Percentiles rank a stretch among this genome's conserved stretches.
These are phyloP conservation scores for Tilletiaria anomala DNA, from an alignment of 1,284 basidiomycete genomes.

Conservation along the genomic window DNA sequence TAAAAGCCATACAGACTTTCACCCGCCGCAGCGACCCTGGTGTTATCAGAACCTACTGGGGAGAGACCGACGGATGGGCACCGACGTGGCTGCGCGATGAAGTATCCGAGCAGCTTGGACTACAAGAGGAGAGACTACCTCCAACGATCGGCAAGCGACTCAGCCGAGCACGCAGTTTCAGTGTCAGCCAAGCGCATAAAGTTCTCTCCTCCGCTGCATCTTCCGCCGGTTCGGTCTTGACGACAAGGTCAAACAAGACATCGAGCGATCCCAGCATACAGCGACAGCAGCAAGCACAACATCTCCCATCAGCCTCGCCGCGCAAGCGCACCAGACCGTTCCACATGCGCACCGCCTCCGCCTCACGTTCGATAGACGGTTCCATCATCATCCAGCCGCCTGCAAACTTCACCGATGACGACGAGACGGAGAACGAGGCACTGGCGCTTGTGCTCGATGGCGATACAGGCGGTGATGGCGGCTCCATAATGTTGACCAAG, in stretches of 20 bases:
- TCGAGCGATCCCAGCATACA: too few relatives aligned
- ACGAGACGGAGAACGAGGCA: neutral
- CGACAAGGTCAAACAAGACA: too few relatives aligned
- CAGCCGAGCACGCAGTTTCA: too few relatives aligned
- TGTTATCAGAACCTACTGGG: constrained; percentile 10
- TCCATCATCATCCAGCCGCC: neutral
- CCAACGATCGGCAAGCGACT: too few relatives aligned
- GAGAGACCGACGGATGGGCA: constrained; percentile 13
- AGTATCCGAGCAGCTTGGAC: constrained; percentile 6
- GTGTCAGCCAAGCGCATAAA: too few relatives aligned
- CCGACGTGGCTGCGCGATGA: constrained; percentile 15
- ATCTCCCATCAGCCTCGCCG: too few relatives aligned
- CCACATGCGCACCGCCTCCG: neutral
- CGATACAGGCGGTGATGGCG: neutral
- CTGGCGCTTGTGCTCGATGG: neutral
- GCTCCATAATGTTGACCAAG: neutral
- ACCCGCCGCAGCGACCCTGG: constrained; percentile 1
- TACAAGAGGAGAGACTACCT: too few relatives aligned
- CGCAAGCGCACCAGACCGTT: too few relatives aligned
- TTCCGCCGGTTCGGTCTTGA: too few relatives aligned
- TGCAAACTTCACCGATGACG: neutral
- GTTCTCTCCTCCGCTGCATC: too few relatives aligned
- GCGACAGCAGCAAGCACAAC: too few relatives aligned
- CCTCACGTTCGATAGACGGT: neutral
- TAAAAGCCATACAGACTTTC: constrained; percentile 5